These are phyloP conservation scores for Calonectria henricotiae DNA, from an alignment of 2,329 filamentous ascomycete species.

Conservation along the genomic window DNA sequence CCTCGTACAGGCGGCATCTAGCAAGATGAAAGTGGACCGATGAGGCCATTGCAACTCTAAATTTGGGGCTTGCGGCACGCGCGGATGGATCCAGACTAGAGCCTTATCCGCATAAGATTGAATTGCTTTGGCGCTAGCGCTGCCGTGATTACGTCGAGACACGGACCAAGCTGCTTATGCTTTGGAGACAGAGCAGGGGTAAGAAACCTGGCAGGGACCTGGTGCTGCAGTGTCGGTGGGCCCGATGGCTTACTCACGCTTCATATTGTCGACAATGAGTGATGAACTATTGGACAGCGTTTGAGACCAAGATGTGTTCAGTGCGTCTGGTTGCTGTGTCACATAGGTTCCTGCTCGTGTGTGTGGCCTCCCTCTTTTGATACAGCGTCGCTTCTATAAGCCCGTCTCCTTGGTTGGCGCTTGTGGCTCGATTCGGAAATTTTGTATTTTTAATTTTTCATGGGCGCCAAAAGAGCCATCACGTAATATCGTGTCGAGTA, in stretches of 20 bases:
- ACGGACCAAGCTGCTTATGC: conserved; percentile 9
- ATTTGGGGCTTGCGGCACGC: conserved; percentile 18
- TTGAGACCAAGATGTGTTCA: neutral
- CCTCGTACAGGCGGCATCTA: neutral
- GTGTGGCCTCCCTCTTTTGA: too few species aligned
- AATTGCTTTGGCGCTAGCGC: neutral
- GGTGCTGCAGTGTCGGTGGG: neutral
- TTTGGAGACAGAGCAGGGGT: neutral
- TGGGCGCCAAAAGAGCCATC: too few species aligned
- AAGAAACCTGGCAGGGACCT: neutral
- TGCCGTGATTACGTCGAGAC: conserved; percentile 14
- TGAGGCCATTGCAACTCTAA: conserved; percentile 27
- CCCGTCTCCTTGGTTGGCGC: too few species aligned
- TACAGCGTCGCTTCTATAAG: too few species aligned
- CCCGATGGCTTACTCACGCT: conserved; percentile 16
- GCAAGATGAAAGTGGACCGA: conserved; percentile 6
- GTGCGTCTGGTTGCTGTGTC: neutral
- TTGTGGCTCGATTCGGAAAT: too few species aligned
- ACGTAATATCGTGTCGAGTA: too few species aligned
- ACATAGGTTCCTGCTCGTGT: too few species aligned
- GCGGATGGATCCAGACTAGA: neutral
- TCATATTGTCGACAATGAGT: neutral
- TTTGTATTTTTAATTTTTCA: too few species aligned
- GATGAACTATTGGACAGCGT: neutral
- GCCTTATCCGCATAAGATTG: conserved; percentile 15